These are phyloP conservation scores for Lactifluus hygrophoroides DNA, from an alignment of 768 basidiomycete genomes.

Conservation along the genomic window DNA sequence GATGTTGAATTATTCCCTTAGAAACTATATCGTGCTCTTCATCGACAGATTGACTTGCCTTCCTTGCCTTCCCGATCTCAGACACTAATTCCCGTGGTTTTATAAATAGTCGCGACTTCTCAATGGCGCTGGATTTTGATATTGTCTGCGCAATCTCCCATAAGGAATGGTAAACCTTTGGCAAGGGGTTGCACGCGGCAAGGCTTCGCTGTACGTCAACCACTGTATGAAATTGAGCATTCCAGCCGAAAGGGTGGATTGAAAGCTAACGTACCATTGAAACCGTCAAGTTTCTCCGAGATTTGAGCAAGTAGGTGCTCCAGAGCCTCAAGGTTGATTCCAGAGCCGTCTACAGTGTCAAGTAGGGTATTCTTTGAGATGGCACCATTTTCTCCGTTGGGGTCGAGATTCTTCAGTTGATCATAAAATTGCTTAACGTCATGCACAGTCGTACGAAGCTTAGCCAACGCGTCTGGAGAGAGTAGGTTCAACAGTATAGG, in stretches of 20 bases:
- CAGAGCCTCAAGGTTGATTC: slow-evolving; percentile 49
- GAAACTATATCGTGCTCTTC: slow-evolving; percentile 51
- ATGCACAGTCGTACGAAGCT: slow-evolving; percentile 39
- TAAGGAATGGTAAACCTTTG: slow-evolving; percentile 36
- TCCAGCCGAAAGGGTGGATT: background rate
- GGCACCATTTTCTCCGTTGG: slow-evolving; percentile 52
- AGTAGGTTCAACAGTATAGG: slow-evolving; percentile 48
- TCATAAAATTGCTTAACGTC: slow-evolving; percentile 54
- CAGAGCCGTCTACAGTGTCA: slow-evolving; percentile 57
- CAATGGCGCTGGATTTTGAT: slow-evolving; percentile 40
- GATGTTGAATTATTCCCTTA: slow-evolving; percentile 41
- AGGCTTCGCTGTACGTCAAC: slow-evolving; percentile 45
- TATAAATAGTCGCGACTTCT: slow-evolving; percentile 63
- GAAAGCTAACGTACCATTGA: slow-evolving; percentile 22
- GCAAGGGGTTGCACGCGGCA: slow-evolving; percentile 50
- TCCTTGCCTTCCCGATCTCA: slow-evolving; percentile 39
- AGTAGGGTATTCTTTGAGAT: slow-evolving; percentile 55
- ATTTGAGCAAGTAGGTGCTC: slow-evolving; percentile 38
- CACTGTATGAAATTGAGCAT: slow-evolving; percentile 31
- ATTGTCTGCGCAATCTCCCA: slow-evolving; percentile 40
- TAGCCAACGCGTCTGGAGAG: slow-evolving; percentile 53
- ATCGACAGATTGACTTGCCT: slow-evolving; percentile 31
- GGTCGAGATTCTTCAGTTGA: slow-evolving; percentile 42
- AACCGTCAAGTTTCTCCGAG: slow-evolving; percentile 25
- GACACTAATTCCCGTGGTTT: slow-evolving; percentile 66